Conservation (phyloP, 768 basidiomycete genomes). For the Serendipita sp. region DNA sequence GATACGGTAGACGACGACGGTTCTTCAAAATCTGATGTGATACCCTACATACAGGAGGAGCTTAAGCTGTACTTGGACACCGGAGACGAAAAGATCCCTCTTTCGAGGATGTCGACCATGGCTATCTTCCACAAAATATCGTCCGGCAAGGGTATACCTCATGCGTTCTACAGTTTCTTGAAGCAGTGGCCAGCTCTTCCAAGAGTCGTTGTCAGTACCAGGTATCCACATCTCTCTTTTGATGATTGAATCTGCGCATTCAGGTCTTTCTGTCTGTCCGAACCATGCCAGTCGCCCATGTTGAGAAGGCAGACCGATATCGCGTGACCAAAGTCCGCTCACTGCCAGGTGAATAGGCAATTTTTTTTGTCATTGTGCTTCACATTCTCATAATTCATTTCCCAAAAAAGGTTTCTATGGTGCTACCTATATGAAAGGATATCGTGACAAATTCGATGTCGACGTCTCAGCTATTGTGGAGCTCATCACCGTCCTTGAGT, state of each 20-base stretch:
- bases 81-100: slow-evolving; percentile 15
- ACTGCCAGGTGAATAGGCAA: slow-evolving; percentile 26
- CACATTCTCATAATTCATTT: no score
- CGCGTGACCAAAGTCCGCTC: slow-evolving; percentile 32
- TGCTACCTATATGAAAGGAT: slow-evolving; percentile 17
- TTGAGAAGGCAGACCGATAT: no score
- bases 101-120: slow-evolving; percentile 33
- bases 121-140: slow-evolving; percentile 42
- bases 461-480: no score
- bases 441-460: no score
- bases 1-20: neutral
- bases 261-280: slow-evolving; percentile 46
- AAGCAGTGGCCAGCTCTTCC: no score
- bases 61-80: slow-evolving; percentile 16
- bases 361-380: neutral
- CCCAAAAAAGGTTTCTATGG: slow-evolving; percentile 37
- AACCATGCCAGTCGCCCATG: slow-evolving; percentile 6
- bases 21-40: no score
- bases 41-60: neutral
- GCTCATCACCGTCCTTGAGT: no score
- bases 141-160: no score
- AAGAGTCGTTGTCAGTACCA: slow-evolving; percentile 11
- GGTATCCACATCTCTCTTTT: slow-evolving; percentile 19
- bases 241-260: slow-evolving; percentile 51
- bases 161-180: no score